Evolutionary conservation across 163 green algal genomes (phyloP), one percentile per base, ranked within the genome.

Genomic region (Dunaliella salina): DNA sequence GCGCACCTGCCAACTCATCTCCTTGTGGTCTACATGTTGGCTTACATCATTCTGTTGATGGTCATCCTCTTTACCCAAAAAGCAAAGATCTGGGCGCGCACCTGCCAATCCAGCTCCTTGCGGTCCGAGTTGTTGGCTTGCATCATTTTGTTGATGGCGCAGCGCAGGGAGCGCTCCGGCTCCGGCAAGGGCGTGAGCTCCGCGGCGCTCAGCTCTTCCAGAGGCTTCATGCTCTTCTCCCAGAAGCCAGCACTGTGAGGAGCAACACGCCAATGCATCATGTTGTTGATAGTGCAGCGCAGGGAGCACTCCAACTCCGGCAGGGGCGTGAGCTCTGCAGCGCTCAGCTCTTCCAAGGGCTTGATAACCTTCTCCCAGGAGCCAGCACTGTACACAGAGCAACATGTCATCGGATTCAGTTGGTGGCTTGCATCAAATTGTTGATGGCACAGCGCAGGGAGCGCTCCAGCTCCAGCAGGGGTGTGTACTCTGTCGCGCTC

Each of bases 21-120:
- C n/a, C n/a, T n/a, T n/a, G n/a, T n/a, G n/a, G n/a, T n/a, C n/a
- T n/a, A n/a, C n/a, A n/a, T n/a, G n/a, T n/a, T n/a, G n/a, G n/a
- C n/a, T n/a, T n/a, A n/a, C n/a, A n/a, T n/a, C n/a, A n/a, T n/a
- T n/a, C n/a, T n/a, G n/a, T n/a, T n/a, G n/a, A n/a, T n/a, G n/a
- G n/a, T n/a, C n/a, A n/a, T n/a, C n/a, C n/a, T n/a, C n/a, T n/a
- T n/a, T n/a, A 3, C 40, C 40, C 40, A 50, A 50, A 50, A 50
- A 50, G 40, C 40, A 50, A 8, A 8, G 40, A 50, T 50, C 40
- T 8, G 40, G 40, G 40, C 8, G 40, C 40, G 40, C 40, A 82
- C 84, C 82, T 91, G 89, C 89, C 94, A 97, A 88, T 97, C 91
- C 69, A 97, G 90, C 88, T 96, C 94, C 89, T 94, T 95, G 57